Evolutionary conservation across 352 stramenopile genomes (phyloP), one percentile per base, ranked within the genome.

Genomic region (Elongisporangium undulatum): DNA sequence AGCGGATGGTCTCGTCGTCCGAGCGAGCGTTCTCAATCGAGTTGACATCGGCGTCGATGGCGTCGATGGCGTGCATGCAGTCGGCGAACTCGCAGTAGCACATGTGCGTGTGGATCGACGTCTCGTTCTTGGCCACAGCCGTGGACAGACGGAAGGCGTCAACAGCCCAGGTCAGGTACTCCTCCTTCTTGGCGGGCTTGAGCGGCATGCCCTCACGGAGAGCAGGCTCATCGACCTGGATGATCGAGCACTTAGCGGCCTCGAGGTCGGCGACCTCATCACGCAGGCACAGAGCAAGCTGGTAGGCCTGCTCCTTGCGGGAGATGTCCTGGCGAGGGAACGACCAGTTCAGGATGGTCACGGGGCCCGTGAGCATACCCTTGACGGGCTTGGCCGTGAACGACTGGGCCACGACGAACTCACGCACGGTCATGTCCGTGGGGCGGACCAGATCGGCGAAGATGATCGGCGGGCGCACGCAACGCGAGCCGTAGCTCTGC

Each of bases 301-400:
- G 92, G 68, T 95, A 96, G 3, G 90, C 90, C 72, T 91, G 81
- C 51, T 94, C 80, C 64, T 95, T 94, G 62, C 89, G 85, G 54
- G 73, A 82, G 58, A 97, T 92, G 68, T 98, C 90, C 65, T 92
- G 84, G 55, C 92, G 90, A 15, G 89, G 87, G 75, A 98, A 98
- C 57, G 90, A 97, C 90, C 92, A 98, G 79, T 97, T 97, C n/a
- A 98, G 77, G 74, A 97, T 97, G 39, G 92, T 98, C 59, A 97
- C 85, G 17, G 92, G 90, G 15, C 92, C 92, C 53, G 92, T 98
- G 29, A 98, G 82, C 92, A 98, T 98, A 29, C 92, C 90, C 77
- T 97, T 98, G 15, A 97, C 90, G 5, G 90, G 89, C 68, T 96
- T 96, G 17, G 76, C 87, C 22, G 83, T 91, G 71, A 98, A 87